phyloP scores from a whole-genome alignment of 371 early-diverging fungal genomes.

The Globomyces sp. region DNA sequence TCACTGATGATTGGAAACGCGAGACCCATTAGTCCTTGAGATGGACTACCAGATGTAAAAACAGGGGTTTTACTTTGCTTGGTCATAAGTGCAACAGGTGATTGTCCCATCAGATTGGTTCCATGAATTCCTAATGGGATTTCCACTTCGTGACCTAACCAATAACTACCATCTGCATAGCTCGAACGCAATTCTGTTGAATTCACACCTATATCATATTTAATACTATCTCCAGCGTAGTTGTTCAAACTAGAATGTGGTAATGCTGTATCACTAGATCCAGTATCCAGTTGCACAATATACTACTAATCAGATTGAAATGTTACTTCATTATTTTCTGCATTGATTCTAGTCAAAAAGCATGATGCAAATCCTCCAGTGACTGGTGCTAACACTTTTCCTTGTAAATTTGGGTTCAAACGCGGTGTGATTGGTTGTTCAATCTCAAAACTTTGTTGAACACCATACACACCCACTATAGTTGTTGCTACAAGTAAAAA shows the following conservation, averaged over 20 bases:
- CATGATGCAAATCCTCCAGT: neutral
- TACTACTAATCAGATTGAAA: neutral
- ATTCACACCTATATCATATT: neutral
- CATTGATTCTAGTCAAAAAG: neutral
- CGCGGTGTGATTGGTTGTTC: no score
- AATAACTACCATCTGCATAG: constrained; percentile 10
- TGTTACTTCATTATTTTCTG: neutral
- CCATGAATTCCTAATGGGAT: neutral
- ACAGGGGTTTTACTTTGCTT: neutral
- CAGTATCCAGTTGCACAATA: constrained; percentile 15
- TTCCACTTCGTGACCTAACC: constrained; percentile 2
- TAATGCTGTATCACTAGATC: constrained; percentile 11
- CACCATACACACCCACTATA: no score
- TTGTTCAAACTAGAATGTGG: constrained; percentile 11
- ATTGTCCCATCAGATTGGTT: neutral
- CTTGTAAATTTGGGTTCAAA: no score
- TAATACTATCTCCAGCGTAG: constrained; percentile 3
- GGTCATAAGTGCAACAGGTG: constrained; percentile 8
- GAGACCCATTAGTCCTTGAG: constrained; percentile 13
- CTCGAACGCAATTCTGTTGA: neutral
- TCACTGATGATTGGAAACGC: constrained; percentile 1
- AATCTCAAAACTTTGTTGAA: no score
- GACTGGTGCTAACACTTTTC: neutral
- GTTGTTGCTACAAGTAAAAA: no score
- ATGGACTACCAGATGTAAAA: neutral